Evolutionary conservation across 2,329 filamentous ascomycete species (phyloP), one percentile per base, ranked within the genome.

Genomic region (Fusarium austroafricanum): DNA sequence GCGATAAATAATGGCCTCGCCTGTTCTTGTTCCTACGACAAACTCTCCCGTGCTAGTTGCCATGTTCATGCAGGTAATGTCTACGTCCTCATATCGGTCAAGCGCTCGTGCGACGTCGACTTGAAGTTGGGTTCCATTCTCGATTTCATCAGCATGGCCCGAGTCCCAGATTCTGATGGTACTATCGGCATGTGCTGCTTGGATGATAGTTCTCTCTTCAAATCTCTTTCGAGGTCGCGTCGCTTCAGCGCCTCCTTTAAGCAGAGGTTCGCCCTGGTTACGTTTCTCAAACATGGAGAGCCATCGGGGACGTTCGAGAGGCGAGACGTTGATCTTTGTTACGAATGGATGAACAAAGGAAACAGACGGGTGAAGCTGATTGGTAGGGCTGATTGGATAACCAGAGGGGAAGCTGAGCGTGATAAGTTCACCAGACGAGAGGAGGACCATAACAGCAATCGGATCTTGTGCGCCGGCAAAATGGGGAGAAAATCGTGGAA

Each of bases 351-450:
- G 94, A 9, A 97, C 91, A 66, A 97, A 92, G 2, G 92, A 92
- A 44, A 97, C 81, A 4, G 92, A 97, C 0, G 94, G 87, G 74
- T 97, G 95, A 8, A 99, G 85, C 79, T 97, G 93, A 73, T 97
- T 97, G 6, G 94, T 97, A 2, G 96, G 94, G 28, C 90, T 92
- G 55, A 98, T 96, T 2, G 93, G 91, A 77, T 94, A 92, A 28
- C 96, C 96, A 46, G 91, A 96, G 1, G 96, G 96, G 75, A 98
- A 98, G 73, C 91, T 97, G 76, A 98, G 82, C 0, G 95, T 97
- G 51, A 96, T 85, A 28, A 98, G 80, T 79, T 98, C 95, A 21
- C 96, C 96, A 2, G 94, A 97, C 1, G 91, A 89, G 5, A 98
- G 83, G 9, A 96, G 82, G 4, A 89, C 87, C 69, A 99, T 83